Evolutionary conservation across 2,329 filamentous ascomycete genomes (phyloP).

Genomic region (Penicillium sp.): DNA sequence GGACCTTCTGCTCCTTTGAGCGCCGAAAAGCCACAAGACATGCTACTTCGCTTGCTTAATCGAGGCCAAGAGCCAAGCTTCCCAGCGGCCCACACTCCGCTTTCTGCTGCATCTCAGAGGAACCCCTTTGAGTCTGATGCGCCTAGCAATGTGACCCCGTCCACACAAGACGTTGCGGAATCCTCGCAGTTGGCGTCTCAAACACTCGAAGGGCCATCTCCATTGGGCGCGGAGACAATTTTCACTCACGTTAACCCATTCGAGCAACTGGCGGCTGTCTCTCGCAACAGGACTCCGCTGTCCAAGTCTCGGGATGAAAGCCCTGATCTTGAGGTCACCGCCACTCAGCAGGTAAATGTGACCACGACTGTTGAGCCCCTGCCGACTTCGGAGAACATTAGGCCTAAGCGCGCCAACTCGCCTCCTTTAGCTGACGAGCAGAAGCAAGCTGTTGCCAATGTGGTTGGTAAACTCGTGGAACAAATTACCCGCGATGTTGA

Average conservation of each 20-base stretch:
- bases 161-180: conserved; percentile 24
- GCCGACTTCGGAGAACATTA: conserved; percentile 16
- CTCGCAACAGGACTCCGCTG: conserved; percentile 62
- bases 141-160: conserved; percentile 11
- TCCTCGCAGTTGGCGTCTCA: conserved; percentile 24
- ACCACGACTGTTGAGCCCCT: conserved; percentile 27
- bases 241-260: conserved; percentile 77
- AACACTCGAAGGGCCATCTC: conserved; percentile 39
- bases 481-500: conserved; percentile 66
- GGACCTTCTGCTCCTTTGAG: conserved; percentile 36
- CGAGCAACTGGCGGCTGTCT: conserved; percentile 70
- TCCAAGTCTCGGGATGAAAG: conserved; percentile 46
- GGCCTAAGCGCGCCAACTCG: conserved; percentile 26
- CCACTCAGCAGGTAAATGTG: conserved; percentile 30
- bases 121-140: conserved; percentile 23
- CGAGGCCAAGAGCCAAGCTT: conserved; percentile 48
- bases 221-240: conserved; percentile 49
- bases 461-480: conserved; percentile 68
- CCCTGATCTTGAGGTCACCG: conserved; percentile 40
- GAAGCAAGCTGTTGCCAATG: conserved; percentile 73
- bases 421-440: conserved; percentile 39
- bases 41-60: conserved; percentile 84
- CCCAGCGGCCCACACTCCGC: conserved; percentile 44
- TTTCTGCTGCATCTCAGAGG: conserved; percentile 43
- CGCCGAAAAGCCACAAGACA: conserved; percentile 77